Base-by-base conservation (phyloP, 1,284 basidiomycete genomes). In the Leccinum cinnamomeum region DNA sequence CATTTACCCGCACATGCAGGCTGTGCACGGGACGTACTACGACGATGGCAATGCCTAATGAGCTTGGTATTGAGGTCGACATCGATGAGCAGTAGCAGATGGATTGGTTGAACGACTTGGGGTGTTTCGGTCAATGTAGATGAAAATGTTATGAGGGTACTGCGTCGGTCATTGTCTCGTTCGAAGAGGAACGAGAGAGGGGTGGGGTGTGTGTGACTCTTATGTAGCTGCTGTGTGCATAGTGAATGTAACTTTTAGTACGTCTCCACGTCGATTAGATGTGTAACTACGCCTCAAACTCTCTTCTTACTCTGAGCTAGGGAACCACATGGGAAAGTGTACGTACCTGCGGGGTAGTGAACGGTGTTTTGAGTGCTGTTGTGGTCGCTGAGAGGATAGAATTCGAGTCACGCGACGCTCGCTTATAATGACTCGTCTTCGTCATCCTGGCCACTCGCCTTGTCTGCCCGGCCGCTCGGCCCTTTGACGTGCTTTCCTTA, bases 1-100 rank as follows among this genome's bases (percentile, higher is more conserved):
- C 16, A 82, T 86, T n/a, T 87, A 88, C 63, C 59, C 63, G 0
- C 86, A 88, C 65, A 84, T 87, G 78, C 68, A 67, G 7, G 50
- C 56, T 2, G 73, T 64, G 3, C 86, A 87, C 65, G 83, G 46
- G 46, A 48, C 46, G 46, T 48, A 23, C 46, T 41, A 41, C 41
- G 41, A 41, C 41, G 50, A 53, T 2, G 44, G 39, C 39, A 39
- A 16, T 39, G 11, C 56, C 46, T 0, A 37, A 3, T 5, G n/a
- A 69, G 23, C 30, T 67, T 1, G 69, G 67, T 2, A 18, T 65
- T 23, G 18, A 18, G 46, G 18, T 48, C 18, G 18, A 20, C 18
- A 12, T 46, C 5, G 46, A 48, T 10, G 18, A 48, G 46, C n/a
- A 46, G 44, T n/a, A 37, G 35, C 35, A 37, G 35, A 37, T 37